Base-by-base conservation (phyloP, 495 filamentous ascomycete species). In the Stereocaulon alpinum region DNA sequence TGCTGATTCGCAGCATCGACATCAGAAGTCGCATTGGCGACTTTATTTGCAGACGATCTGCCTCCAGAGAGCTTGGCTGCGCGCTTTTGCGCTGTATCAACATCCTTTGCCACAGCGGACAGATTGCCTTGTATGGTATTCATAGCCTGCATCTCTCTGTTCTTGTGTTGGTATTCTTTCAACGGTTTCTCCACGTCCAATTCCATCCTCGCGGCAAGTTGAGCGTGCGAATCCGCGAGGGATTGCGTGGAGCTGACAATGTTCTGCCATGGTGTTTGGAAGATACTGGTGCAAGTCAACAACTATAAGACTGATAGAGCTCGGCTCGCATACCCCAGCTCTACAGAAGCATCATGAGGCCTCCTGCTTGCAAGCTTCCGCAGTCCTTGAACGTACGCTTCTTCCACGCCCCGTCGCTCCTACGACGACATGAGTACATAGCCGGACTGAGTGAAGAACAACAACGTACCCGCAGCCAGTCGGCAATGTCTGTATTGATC, bases 341-440 rank as follows among this genome's bases (percentile, higher is more conserved):
- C 87, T 17, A 84, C 83, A 55, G 81, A 80, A 68, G 86, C 82
- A 72, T 88, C 81, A 68, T 86, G 77, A 73, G 88, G 77, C 68
- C 82, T 76, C 71, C 80, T 80, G 63, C 77, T 74, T 52, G 84
- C 80, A 60, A 99, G 76, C 74, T 91, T 97, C 65, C 84, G 83
- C 58, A 99, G 74, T 6, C 86, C 86, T 69, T 83, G 80, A 51
- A 87, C 88, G 73, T 99, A 99, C 64, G 81, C 75, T 70, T 96
- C 94, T 75, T 99, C 94, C 45, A 96, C 80, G 59, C 83, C 86
- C 67, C 91, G 87, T 63, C 94, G 88, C 74, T 99, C 93, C 93
- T 96, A 63, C 53, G 11, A 58, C 29, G 30, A 61, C 4, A 53
- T 62, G 40, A 70, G 24, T 52, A 43, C 44, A 52, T 27, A 17